Evolutionary conservation across 2,329 filamentous ascomycete species (phyloP).

Genomic region (Penicillium rolfsii): DNA sequence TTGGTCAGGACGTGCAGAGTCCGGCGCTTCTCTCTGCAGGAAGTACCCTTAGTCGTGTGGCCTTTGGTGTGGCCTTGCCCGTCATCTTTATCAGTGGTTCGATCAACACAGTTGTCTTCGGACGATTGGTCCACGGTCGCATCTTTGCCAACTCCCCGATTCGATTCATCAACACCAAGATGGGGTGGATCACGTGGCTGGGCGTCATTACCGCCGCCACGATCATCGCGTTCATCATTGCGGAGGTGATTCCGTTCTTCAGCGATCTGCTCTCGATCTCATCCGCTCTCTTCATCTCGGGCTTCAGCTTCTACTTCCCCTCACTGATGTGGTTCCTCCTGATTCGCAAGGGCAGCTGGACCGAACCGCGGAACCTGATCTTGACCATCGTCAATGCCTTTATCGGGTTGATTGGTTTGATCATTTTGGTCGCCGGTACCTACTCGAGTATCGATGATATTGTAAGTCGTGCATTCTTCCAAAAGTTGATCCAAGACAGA

Average conservation of each 20-base stretch:
- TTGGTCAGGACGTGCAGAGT: conserved; percentile 35
- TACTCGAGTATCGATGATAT: conserved; percentile 61
- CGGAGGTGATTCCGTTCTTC: conserved; percentile 85
- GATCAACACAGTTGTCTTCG: conserved; percentile 39
- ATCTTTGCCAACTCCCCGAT: conserved; percentile 39
- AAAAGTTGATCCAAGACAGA: background rate
- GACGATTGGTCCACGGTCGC: conserved; percentile 39
- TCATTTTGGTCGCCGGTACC: conserved; percentile 76
- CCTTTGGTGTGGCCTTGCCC: conserved; percentile 38
- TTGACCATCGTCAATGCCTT: conserved; percentile 64
- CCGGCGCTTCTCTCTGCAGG: conserved; percentile 37
- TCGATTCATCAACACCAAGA: conserved; percentile 38
- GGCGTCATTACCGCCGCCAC: conserved; percentile 57
- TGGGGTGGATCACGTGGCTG: conserved; percentile 40
- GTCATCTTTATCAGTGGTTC: conserved; percentile 42
- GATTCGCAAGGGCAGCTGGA: conserved; percentile 32
- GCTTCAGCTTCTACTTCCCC: conserved; percentile 78
- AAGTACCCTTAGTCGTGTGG: conserved; percentile 31
- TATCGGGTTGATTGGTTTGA: conserved; percentile 70
- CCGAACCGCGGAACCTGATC: conserved; percentile 50
- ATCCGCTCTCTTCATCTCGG: conserved; percentile 76
- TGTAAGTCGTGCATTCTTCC: conserved; percentile 30
- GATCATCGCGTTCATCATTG: conserved; percentile 80
- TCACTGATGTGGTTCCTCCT: conserved; percentile 46
- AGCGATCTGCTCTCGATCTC: conserved; percentile 58